These are phyloP conservation scores for Knoxia roxburghii DNA, from an alignment of 257 asterid genomes.

Conservation along the genomic window DNA sequence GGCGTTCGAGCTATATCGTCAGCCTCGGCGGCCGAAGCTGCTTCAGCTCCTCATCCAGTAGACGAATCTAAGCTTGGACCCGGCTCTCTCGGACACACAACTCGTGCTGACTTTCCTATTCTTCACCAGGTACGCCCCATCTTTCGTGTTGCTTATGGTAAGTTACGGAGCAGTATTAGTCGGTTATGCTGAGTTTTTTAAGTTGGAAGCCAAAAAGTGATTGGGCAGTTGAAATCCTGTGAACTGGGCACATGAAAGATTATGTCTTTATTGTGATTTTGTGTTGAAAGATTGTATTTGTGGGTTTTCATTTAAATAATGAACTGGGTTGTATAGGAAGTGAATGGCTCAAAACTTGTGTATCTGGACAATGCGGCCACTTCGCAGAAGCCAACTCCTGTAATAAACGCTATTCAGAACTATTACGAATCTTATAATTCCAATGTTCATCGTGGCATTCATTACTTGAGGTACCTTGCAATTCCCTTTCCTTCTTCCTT, in stretches of 20 bases:
- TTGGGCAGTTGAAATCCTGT: neutral
- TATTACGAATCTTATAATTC: conserved; percentile 80
- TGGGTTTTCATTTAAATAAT: neutral
- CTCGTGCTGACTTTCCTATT: conserved; percentile 83
- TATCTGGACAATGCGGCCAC: conserved; percentile 98
- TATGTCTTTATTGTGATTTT: too few species aligned
- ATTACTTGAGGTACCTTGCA: conserved; percentile 74
- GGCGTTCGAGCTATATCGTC: conserved; percentile 36
- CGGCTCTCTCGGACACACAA: conserved; percentile 62
- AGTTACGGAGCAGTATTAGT: too few species aligned
- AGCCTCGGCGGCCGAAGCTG: conserved; percentile 24
- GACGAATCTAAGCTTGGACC: conserved; percentile 44
- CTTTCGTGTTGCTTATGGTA: neutral
- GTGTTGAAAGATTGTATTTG: too few species aligned
- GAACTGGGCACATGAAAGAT: neutral
- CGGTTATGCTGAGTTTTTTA: neutral
- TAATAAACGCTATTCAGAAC: conserved; percentile 54
- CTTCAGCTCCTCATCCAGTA: conserved; percentile 30
- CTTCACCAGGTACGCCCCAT: conserved; percentile 59
- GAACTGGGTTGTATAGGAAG: conserved; percentile 47
- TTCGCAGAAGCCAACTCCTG: conserved; percentile 91
- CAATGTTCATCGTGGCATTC: conserved; percentile 97
- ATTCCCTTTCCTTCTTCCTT: neutral
- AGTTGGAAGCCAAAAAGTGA: too few species aligned
- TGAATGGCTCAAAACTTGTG: conserved; percentile 79